Percentiles rank a stretch among this genome's conserved stretches.
Conservation (phyloP, 495 filamentous ascomycete genomes). For the Lepraria neglecta region DNA sequence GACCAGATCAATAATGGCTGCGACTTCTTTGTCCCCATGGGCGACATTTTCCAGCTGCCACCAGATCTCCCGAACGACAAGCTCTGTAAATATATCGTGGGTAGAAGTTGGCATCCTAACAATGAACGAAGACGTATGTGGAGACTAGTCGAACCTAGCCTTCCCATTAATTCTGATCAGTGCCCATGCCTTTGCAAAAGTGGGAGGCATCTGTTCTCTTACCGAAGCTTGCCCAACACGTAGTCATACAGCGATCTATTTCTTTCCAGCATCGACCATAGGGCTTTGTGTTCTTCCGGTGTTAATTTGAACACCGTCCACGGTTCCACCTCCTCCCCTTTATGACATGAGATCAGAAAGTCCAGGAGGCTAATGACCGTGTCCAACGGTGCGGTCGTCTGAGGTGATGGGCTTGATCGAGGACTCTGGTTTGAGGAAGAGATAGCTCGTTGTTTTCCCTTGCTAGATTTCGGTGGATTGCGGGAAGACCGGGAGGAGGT, state of each 20-base stretch:
- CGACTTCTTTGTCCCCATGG: no score
- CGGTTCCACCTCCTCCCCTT: not conserved
- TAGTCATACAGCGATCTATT: constrained; percentile 5
- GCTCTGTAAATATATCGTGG: not conserved
- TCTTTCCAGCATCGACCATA: constrained; percentile 5
- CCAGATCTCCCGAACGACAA: not conserved
- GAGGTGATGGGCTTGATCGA: no score
- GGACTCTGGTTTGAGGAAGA: no score
- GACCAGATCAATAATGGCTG: no score
- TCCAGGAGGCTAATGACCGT: no score
- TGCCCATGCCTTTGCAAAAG: not conserved
- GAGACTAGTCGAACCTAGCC: constrained; percentile 8
- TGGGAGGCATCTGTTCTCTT: not conserved
- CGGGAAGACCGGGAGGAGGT: no score
- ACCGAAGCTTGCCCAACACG: constrained; percentile 1
- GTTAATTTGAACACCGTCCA: constrained; percentile 7
- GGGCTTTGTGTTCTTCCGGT: not conserved
- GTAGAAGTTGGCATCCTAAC: constrained; percentile 1
- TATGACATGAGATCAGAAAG: constrained; percentile 4
- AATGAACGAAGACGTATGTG: not conserved
- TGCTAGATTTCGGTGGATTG: no score
- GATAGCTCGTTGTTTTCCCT: no score
- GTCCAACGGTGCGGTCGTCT: not conserved
- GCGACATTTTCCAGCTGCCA: no score
- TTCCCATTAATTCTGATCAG: not conserved